Conservation (phyloP, 495 filamentous ascomycete genomes). For the Talaromyces wortmannii region DNA sequence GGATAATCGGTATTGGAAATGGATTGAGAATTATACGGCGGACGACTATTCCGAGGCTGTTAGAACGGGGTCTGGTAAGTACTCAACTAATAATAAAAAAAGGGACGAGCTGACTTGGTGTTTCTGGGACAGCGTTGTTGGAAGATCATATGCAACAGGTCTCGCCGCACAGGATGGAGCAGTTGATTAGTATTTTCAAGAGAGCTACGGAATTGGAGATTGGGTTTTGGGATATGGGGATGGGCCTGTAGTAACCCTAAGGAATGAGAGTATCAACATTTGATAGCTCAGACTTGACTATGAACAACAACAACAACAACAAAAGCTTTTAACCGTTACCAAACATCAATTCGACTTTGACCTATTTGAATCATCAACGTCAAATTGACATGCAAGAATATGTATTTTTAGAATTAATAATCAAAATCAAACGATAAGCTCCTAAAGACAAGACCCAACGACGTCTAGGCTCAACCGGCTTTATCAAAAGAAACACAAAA, state of each 20-base stretch:
- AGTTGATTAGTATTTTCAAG: conserved; percentile 75
- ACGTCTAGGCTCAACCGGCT: too few relatives aligned
- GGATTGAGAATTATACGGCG: conserved; percentile 81
- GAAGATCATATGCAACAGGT: conserved; percentile 64
- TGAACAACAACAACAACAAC: too few relatives aligned
- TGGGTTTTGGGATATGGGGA: conserved; percentile 82
- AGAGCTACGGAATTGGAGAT: conserved; percentile 88
- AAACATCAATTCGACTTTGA: too few relatives aligned
- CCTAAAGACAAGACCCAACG: too few relatives aligned
- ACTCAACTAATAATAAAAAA: neutral
- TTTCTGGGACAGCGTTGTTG: conserved; percentile 49
- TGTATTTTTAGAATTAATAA: neutral
- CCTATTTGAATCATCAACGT: too few relatives aligned
- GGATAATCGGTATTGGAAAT: conserved; percentile 79
- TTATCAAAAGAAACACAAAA: too few relatives aligned
- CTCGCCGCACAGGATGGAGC: conserved; percentile 67
- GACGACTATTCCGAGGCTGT: conserved; percentile 71
- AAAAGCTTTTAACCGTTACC: too few relatives aligned
- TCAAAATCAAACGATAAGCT: too few relatives aligned
- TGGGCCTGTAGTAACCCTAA: conserved; percentile 14
- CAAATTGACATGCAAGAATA: neutral
- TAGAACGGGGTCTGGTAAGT: conserved; percentile 56
- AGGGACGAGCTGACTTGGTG: conserved; percentile 9
- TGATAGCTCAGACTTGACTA: neutral
- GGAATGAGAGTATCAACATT: neutral